Evolutionary conservation across 495 filamentous ascomycete genomes (phyloP).

Genomic region (Daldinia vernicosa): DNA sequence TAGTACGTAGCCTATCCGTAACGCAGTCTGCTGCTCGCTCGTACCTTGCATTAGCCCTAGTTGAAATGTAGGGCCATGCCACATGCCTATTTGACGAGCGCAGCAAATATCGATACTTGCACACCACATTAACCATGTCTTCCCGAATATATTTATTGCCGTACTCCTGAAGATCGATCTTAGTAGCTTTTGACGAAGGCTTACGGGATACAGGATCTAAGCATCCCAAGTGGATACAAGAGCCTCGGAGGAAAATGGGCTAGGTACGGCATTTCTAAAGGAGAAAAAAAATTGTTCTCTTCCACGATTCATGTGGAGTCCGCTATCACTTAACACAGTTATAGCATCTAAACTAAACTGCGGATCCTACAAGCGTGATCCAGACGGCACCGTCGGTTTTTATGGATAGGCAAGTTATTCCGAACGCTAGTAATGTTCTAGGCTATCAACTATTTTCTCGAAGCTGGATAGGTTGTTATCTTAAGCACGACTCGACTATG

Average conservation of each 20-base stretch:
- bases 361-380: slow-evolving; percentile 8
- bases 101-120: background rate
- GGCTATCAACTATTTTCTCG: background rate
- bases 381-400: background rate
- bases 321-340: slow-evolving; percentile 12
- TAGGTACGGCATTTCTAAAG: background rate
- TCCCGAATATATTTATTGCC: background rate
- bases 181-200: background rate
- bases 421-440: slow-evolving; percentile 1
- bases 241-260: slow-evolving; percentile 12
- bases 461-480: background rate
- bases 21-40: slow-evolving; percentile 14
- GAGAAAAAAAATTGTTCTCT: slow-evolving; percentile 21
- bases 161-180: background rate
- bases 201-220: slow-evolving; percentile 5
- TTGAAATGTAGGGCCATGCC: slow-evolving; percentile 22
- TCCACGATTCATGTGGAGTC: slow-evolving; percentile 27
- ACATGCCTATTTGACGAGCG: slow-evolving; percentile 29
- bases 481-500: too few relatives aligned
- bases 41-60: slow-evolving; percentile 41
- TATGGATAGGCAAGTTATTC: slow-evolving; percentile 2
- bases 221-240: slow-evolving; percentile 11
- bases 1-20: slow-evolving; percentile 9
- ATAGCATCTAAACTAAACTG: slow-evolving; percentile 18
- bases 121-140: background rate